Evolutionary conservation across 768 basidiomycete genomes (phyloP).

Genomic region (Lactifluus hygrophoroides): DNA sequence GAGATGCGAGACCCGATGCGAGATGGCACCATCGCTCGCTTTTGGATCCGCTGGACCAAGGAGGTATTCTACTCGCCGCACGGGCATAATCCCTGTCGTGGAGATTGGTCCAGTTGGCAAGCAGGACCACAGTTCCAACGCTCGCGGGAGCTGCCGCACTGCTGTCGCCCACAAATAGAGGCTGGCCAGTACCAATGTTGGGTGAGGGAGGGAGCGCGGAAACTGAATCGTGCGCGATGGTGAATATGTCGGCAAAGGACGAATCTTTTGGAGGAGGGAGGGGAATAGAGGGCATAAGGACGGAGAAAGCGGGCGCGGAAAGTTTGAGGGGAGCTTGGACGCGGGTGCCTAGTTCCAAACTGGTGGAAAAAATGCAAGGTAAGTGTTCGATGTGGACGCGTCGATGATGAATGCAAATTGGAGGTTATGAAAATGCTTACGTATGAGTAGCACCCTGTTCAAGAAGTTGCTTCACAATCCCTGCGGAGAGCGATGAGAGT

Average conservation of each 20-base stretch:
- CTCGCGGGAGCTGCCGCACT: too few species aligned
- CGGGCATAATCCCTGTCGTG: constrained; percentile 57
- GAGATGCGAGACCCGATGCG: constrained; percentile 58
- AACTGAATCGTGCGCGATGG: constrained; percentile 46
- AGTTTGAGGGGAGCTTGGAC: constrained; percentile 44
- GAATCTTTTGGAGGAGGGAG: constrained; percentile 27
- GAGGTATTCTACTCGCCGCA: constrained; percentile 59
- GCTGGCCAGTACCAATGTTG: constrained; percentile 38
- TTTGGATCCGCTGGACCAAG: constrained; percentile 43
- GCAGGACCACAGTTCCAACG: too few species aligned
- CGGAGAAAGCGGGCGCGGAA: constrained; percentile 38
- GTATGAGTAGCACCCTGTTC: constrained; percentile 36
- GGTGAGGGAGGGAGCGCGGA: constrained; percentile 36
- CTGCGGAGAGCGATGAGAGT: constrained; percentile 22
- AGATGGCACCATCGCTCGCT: constrained; percentile 71
- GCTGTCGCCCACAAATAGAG: constrained; percentile 46
- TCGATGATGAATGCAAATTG: not conserved
- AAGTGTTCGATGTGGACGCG: not conserved
- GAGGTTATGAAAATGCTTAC: constrained; percentile 23
- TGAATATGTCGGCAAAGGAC: constrained; percentile 45
- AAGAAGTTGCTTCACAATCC: constrained; percentile 32
- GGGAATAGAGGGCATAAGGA: constrained; percentile 28
- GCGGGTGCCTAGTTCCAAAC: constrained; percentile 49
- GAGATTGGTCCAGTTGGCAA: too few species aligned
- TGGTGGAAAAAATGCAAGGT: constrained; percentile 23